These are phyloP conservation scores for Xylariomycetidae sp. DNA, from an alignment of 2,329 filamentous ascomycete species.

Conservation along the genomic window DNA sequence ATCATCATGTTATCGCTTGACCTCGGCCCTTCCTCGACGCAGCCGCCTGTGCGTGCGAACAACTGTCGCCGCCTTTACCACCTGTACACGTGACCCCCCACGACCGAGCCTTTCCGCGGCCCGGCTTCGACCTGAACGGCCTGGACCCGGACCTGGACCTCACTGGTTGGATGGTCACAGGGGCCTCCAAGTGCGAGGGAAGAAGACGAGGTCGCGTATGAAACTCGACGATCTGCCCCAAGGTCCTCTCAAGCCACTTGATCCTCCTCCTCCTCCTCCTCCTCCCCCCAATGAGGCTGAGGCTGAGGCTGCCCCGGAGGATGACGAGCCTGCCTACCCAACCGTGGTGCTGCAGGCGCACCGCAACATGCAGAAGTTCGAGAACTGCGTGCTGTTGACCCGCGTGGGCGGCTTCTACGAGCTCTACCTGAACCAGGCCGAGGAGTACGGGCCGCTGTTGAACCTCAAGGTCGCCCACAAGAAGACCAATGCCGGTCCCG, in stretches of 20 bases:
- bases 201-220: conserved; percentile 49
- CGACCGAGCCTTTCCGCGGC: conserved; percentile 3
- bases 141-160: too few species aligned
- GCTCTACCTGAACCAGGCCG: conserved; percentile 93
- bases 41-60: conserved; percentile 5
- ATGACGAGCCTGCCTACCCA: conserved; percentile 59
- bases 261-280: too few species aligned
- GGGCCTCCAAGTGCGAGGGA: conserved; percentile 35
- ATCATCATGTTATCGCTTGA: conserved; percentile 15
- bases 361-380: conserved; percentile 85
- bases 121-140: too few species aligned
- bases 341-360: conserved; percentile 83
- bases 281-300: too few species aligned
- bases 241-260: conserved; percentile 37
- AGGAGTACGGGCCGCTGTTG: conserved; percentile 77
- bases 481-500: conserved; percentile 69
- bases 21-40: conserved; percentile 15
- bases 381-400: conserved; percentile 85
- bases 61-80: conserved; percentile 6
- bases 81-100: conserved; percentile 9
- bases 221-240: conserved; percentile 53
- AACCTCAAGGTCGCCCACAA: conserved; percentile 82
- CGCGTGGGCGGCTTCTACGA: conserved; percentile 96
- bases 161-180: too few species aligned
- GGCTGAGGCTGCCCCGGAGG: conserved; percentile 10